phyloP scores from a whole-genome alignment of 176 grass and related monocot genomes.

The Bromus sterilis region DNA sequence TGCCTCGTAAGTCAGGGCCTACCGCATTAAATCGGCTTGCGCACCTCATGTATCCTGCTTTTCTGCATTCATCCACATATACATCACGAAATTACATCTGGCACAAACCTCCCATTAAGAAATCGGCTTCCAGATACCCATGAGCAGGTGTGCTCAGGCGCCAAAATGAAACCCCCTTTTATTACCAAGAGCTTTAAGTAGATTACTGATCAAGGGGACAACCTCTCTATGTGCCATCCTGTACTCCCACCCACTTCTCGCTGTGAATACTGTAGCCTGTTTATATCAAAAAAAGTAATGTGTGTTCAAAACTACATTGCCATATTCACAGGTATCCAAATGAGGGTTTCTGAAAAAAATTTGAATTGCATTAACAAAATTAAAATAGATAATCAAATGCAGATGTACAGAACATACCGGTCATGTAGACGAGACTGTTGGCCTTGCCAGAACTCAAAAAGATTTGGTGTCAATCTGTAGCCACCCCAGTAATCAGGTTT shows the following conservation, averaged over 20 bases:
- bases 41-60: neutral
- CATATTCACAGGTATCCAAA: neutral
- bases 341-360: neutral
- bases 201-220: constrained; percentile 45
- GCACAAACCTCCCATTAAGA: neutral
- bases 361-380: neutral
- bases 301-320: neutral
- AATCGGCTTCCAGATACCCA: neutral
- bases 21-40: neutral
- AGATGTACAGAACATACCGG: constrained; percentile 30
- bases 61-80: neutral
- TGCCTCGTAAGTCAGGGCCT: neutral
- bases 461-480: constrained; percentile 72
- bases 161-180: neutral
- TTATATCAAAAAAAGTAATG: constrained; percentile 2
- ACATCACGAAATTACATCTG: neutral
- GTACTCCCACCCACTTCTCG: constrained; percentile 35
- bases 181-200: constrained; percentile 31
- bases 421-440: constrained; percentile 92
- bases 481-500: constrained; percentile 85
- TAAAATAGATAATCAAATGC: neutral
- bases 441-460: constrained; percentile 97
- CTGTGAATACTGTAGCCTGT: constrained; percentile 57
- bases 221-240: constrained; percentile 71
- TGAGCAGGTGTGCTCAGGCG: neutral